Conservation (phyloP, 2,329 filamentous ascomycete species). For the Colletotrichum graminicola region DNA sequence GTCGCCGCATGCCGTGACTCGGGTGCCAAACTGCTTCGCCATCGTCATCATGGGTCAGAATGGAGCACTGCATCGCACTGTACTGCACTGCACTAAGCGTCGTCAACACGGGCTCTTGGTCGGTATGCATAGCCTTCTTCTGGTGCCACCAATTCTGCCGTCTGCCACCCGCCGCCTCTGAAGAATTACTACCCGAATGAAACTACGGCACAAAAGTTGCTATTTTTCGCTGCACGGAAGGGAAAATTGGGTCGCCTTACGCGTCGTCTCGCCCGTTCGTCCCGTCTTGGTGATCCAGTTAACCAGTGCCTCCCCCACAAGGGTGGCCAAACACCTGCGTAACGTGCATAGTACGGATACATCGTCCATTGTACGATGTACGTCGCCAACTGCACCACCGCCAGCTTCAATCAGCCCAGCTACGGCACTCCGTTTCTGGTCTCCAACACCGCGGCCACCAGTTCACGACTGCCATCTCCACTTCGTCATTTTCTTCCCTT, state of each 20-base stretch:
- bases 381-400: neutral
- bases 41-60: slow-evolving; percentile 11
- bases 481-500: neutral
- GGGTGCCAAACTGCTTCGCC: slow-evolving; percentile 17
- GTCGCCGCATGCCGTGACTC: slow-evolving; percentile 24
- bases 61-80: neutral
- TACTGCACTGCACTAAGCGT: neutral
- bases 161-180: slow-evolving; percentile 19
- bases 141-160: slow-evolving; percentile 27
- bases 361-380: neutral
- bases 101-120: neutral
- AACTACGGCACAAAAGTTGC: slow-evolving; percentile 24
- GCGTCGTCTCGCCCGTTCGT: slow-evolving; percentile 27
- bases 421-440: neutral
- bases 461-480: neutral
- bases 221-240: slow-evolving; percentile 36
- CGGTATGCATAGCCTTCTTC: slow-evolving; percentile 33
- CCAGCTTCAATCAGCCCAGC: neutral
- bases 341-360: no score
- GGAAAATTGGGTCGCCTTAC: slow-evolving; percentile 38
- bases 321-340: slow-evolving; percentile 9
- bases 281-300: slow-evolving; percentile 6
- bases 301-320: slow-evolving; percentile 8
- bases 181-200: slow-evolving; percentile 32
- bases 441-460: neutral